phyloP scores from a whole-genome alignment of 768 basidiomycete species.

The Lactarius hengduanensis region DNA sequence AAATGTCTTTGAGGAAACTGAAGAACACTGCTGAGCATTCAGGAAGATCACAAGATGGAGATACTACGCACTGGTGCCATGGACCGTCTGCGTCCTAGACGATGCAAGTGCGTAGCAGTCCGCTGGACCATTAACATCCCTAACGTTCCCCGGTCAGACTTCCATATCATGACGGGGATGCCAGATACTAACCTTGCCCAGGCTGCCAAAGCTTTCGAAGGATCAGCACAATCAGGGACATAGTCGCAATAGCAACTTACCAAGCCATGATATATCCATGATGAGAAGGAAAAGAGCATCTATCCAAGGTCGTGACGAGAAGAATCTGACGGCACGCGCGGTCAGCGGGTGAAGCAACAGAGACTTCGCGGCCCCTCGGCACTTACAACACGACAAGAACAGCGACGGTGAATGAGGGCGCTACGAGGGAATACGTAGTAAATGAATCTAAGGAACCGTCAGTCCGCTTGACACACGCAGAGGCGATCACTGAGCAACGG shows the following conservation, averaged over 20 bases:
- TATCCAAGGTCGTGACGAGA: slow-evolving; percentile 66
- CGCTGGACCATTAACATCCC: slow-evolving; percentile 65
- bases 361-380: slow-evolving; percentile 3
- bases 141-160: slow-evolving; percentile 31
- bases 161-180: neutral
- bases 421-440: slow-evolving; percentile 64
- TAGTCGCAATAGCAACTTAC: slow-evolving; percentile 41
- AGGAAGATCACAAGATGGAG: neutral
- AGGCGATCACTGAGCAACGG: slow-evolving; percentile 32
- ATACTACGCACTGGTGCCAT: slow-evolving; percentile 49
- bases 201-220: slow-evolving; percentile 60
- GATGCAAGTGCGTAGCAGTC: slow-evolving; percentile 56
- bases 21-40: slow-evolving; percentile 19
- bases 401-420: slow-evolving; percentile 54
- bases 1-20: slow-evolving; percentile 55
- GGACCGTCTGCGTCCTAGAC: slow-evolving; percentile 47
- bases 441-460: slow-evolving; percentile 53
- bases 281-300: slow-evolving; percentile 57
- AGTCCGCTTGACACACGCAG: neutral
- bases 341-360: neutral
- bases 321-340: slow-evolving; percentile 45
- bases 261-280: slow-evolving; percentile 64
- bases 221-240: slow-evolving; percentile 10
- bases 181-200: slow-evolving; percentile 38
- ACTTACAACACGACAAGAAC: slow-evolving; percentile 11